Percentiles rank a stretch among this genome's conserved stretches.
These are phyloP conservation scores for Bathelium albidoporum DNA, from an alignment of 495 filamentous ascomycete genomes.

Conservation along the genomic window DNA sequence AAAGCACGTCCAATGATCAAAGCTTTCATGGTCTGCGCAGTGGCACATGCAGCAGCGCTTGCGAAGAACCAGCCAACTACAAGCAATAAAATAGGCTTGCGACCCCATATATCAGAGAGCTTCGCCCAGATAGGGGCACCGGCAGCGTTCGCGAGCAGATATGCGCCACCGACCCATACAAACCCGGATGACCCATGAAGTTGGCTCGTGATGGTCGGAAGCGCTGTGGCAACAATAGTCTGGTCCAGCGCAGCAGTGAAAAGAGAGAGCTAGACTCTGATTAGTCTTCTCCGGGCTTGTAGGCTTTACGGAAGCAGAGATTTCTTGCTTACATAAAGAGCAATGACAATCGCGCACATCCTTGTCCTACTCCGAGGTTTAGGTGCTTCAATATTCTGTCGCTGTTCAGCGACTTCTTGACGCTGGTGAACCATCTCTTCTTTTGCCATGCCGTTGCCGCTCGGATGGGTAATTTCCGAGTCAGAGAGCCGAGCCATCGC, in stretches of 20 bases:
- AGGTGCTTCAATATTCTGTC: not conserved
- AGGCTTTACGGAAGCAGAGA: not conserved
- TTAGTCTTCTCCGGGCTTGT: not conserved
- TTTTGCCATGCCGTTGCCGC: too few species aligned
- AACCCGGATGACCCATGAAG: slow-evolving; percentile 52
- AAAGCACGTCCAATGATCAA: slow-evolving; percentile 46
- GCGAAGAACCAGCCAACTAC: slow-evolving; percentile 34
- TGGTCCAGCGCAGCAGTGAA: slow-evolving; percentile 57
- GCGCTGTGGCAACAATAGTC: slow-evolving; percentile 52
- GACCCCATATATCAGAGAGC: slow-evolving; percentile 51
- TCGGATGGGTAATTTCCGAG: too few species aligned
- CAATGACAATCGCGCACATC: not conserved
- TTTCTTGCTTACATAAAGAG: not conserved
- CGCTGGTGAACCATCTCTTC: too few species aligned
- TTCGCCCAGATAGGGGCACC: slow-evolving; percentile 47
- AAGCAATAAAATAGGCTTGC: slow-evolving; percentile 42
- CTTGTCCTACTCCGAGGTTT: not conserved
- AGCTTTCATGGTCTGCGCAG: slow-evolving; percentile 40
- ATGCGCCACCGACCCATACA: slow-evolving; percentile 59
- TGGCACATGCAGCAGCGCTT: slow-evolving; percentile 39
- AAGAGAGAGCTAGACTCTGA: not conserved
- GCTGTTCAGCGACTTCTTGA: too few species aligned
- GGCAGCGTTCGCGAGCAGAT: slow-evolving; percentile 47
- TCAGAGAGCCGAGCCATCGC: too few species aligned
- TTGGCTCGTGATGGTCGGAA: slow-evolving; percentile 45